Percentiles rank a stretch among this genome's conserved stretches.
Conservation (phyloP, 805 yeast species). For the Torulaspora indica region DNA sequence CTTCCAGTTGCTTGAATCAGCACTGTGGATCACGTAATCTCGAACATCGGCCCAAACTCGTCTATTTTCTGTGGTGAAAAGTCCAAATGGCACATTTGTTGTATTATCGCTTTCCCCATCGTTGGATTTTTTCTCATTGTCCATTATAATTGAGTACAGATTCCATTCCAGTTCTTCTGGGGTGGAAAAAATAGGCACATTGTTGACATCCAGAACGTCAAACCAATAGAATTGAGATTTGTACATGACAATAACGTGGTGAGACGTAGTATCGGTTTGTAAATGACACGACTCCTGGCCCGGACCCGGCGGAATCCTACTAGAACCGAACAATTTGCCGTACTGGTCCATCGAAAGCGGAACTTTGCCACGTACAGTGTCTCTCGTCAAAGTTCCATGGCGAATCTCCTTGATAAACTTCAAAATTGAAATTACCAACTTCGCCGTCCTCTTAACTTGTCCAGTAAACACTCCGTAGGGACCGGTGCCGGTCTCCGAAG, state of each 20-base stretch:
- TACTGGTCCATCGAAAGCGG: constrained; percentile 91
- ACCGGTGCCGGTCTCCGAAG: constrained; percentile 32
- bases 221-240: constrained; percentile 93
- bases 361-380: constrained; percentile 53
- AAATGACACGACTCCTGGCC: constrained; percentile 63
- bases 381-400: constrained; percentile 68
- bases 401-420: constrained; percentile 77
- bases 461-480: constrained; percentile 35
- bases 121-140: constrained; percentile 49
- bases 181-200: constrained; percentile 59
- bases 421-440: constrained; percentile 68
- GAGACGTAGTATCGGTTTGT: constrained; percentile 72
- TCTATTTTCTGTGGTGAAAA: constrained; percentile 84
- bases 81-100: constrained; percentile 83
- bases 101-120: constrained; percentile 43
- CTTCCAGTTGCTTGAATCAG: constrained; percentile 55
- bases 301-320: constrained; percentile 74
- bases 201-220: constrained; percentile 73
- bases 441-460: constrained; percentile 77
- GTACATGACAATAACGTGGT: constrained; percentile 76
- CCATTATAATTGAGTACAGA: constrained; percentile 69
- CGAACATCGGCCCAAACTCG: constrained; percentile 81
- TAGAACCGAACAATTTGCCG: constrained; percentile 77
- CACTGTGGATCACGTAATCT: constrained; percentile 40
- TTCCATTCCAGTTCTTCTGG: constrained; percentile 73